A percentile compares a stretch with the other conserved stretches of the same genome.
Evolutionary conservation across 2,329 filamentous ascomycete species (phyloP).

Genomic region (Graphium sp.): DNA sequence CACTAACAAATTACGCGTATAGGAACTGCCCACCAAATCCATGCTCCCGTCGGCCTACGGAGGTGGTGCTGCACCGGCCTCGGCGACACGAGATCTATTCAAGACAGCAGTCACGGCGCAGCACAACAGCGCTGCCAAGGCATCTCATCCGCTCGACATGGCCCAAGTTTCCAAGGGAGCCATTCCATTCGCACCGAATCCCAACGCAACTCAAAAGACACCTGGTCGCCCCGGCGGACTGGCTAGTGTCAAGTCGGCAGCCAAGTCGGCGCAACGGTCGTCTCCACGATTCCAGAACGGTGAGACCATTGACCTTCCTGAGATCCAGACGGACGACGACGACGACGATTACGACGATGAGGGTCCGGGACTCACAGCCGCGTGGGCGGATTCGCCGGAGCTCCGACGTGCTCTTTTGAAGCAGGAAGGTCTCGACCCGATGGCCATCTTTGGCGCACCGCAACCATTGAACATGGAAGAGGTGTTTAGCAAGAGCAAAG

Average conservation of each 20-base stretch:
- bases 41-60: constrained; percentile 44
- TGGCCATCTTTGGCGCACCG: constrained; percentile 76
- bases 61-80: constrained; percentile 30
- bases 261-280: constrained; percentile 45
- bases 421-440: constrained; percentile 76
- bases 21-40: constrained; percentile 46
- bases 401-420: constrained; percentile 57
- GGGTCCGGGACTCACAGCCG: constrained; percentile 31
- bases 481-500: constrained; percentile 81
- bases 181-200: constrained; percentile 70
- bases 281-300: constrained; percentile 80
- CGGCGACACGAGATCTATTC: constrained; percentile 39
- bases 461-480: constrained; percentile 88
- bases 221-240: constrained; percentile 37
- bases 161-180: constrained; percentile 76
- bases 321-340: constrained; percentile 90
- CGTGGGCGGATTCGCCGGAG: constrained; percentile 81
- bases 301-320: constrained; percentile 79
- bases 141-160: constrained; percentile 61
- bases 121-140: constrained; percentile 46
- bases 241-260: constrained; percentile 31
- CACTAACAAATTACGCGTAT: constrained; percentile 15
- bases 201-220: constrained; percentile 50
- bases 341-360: constrained; percentile 59
- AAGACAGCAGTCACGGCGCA: constrained; percentile 51